These are phyloP conservation scores for Starmera dryadoides DNA, from an alignment of 805 yeast genomes.

Conservation along the genomic window DNA sequence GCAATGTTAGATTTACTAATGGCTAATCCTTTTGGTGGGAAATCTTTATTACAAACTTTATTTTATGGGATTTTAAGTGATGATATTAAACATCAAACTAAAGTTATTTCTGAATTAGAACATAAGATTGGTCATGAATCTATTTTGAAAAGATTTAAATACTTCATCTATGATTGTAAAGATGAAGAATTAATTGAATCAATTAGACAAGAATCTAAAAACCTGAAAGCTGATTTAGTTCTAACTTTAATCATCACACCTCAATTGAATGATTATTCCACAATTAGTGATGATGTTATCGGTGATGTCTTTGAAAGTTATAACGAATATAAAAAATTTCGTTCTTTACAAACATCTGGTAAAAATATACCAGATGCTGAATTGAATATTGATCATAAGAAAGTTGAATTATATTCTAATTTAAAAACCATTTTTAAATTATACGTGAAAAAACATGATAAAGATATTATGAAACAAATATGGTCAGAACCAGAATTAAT, in stretches of 20 bases:
- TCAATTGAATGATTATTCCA: conserved; percentile 7
- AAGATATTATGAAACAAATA: conserved; percentile 61
- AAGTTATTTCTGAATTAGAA: conserved; percentile 41
- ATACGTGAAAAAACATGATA: conserved; percentile 65
- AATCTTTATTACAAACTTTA: conserved; percentile 64
- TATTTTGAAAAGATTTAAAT: conserved; percentile 22
- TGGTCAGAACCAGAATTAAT: conserved; percentile 86
- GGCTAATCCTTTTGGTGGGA: conserved; percentile 67
- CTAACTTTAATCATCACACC: conserved; percentile 18
- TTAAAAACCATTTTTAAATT: conserved; percentile 58
- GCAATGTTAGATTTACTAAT: conserved; percentile 74
- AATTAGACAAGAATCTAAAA: conserved; percentile 14
- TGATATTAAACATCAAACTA: conserved; percentile 58
- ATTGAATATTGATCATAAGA: conserved; percentile 15
- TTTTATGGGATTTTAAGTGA: conserved; percentile 70
- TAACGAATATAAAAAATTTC: conserved; percentile 16
- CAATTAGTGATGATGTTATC: conserved; percentile 8
- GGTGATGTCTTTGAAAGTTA: conserved; percentile 19
- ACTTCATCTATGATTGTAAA: conserved; percentile 26
- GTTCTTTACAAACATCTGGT: neutral
- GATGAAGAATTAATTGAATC: conserved; percentile 23
- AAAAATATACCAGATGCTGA: conserved; percentile 9
- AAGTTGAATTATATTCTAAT: conserved; percentile 34
- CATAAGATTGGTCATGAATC: conserved; percentile 23
- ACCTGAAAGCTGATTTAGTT: conserved; percentile 11